Base-by-base conservation (phyloP, 371 early-diverging fungal genomes). In the Mortierella sp. region DNA sequence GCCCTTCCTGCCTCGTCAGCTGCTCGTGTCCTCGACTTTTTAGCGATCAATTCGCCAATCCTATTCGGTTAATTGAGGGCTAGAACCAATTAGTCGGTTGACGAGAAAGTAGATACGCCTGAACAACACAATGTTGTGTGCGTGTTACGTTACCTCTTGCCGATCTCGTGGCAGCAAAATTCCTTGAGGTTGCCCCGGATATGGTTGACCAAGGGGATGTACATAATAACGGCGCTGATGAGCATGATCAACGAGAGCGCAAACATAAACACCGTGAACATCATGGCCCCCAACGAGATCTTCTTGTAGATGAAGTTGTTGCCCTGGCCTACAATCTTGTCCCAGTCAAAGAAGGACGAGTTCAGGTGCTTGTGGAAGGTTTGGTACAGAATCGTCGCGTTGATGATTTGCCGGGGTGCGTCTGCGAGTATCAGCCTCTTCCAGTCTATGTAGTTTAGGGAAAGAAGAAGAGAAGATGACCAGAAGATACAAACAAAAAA, bases 141-240 rank as follows among this genome's bases (percentile, higher is more conserved):
- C n/a, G n/a, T n/a, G n/a, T n/a, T n/a, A n/a, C n/a, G n/a, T n/a
- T 86, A 89, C 92, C 96, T 86, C 81, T 96, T 97, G 86, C 96
- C 97, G 58, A 97, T 93, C 85, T 95, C 95, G 87, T 96, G 95
- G 76, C 95, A 95, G 74, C 95, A 95, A 78, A 93, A 97, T 80
- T 97, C 97, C 79, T 97, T 97, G 66, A 97, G 87, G 79, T 96
- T 97, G 40, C 97, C 97, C 44, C 92, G 92, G 66, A 97, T 95
- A 43, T 90, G 89, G 75, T 90, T 92, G 68, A 95, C 85, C 61
- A 97, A 86, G 7, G 96, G 96, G 37, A 97, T 87, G 80, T 97
- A 97, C n/a, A 96, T 52, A 43, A 95, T 50, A 39, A 87, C 85
- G 6, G 96, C 95, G n/a, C 88, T 43, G 2, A 93, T 48, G 34